Conservation (phyloP, 2,329 filamentous ascomycete genomes). For the Talaromyces sp. region DNA sequence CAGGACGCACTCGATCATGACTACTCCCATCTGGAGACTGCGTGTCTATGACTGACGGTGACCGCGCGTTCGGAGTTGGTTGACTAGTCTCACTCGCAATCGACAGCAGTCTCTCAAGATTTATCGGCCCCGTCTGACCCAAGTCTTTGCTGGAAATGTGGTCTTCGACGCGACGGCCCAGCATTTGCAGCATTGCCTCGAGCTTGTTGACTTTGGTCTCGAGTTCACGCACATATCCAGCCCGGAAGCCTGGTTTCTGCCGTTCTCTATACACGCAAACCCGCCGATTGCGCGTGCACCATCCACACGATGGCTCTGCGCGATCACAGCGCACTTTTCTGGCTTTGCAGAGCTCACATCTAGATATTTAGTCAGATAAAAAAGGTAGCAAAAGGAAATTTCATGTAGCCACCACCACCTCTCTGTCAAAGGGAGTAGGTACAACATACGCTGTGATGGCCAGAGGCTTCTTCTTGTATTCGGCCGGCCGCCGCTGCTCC, state of each 20-base stretch:
- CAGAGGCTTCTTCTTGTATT: background rate
- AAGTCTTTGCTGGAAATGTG: background rate
- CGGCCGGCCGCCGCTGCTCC: background rate
- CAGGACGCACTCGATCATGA: background rate
- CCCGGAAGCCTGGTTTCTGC: slow-evolving; percentile 4
- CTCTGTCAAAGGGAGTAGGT: background rate
- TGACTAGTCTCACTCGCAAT: background rate
- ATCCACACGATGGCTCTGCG: slow-evolving; percentile 4
- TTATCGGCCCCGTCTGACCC: background rate
- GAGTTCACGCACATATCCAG: slow-evolving; percentile 4
- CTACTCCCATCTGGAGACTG: background rate
- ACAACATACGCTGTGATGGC: slow-evolving; percentile 1
- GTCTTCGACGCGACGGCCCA: slow-evolving; percentile 1
- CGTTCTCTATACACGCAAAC: background rate
- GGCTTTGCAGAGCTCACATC: slow-evolving; percentile 3
- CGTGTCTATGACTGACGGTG: background rate
- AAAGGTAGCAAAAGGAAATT: background rate
- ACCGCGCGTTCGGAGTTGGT: background rate
- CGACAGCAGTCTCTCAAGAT: background rate
- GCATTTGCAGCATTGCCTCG: background rate
- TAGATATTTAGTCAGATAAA: background rate
- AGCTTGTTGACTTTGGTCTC: slow-evolving; percentile 2
- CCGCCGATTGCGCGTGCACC: slow-evolving; percentile 2
- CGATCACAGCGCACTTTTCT: slow-evolving; percentile 7
- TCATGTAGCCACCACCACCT: background rate